Base-by-base conservation (phyloP, 257 asterid species). In the Primulina huaijiensis region DNA sequence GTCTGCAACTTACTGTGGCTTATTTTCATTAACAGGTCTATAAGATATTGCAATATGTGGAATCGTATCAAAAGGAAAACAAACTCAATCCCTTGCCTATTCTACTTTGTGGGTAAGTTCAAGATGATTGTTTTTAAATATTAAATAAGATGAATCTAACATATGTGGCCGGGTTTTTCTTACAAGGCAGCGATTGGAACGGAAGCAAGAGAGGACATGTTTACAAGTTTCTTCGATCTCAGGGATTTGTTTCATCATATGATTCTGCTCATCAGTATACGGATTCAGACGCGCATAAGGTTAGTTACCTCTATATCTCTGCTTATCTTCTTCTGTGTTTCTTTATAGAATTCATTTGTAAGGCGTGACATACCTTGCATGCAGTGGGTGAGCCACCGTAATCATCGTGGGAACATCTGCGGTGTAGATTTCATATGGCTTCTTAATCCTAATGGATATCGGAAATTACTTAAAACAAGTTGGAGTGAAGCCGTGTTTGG, bases 361-460 rank as follows among this genome's bases (percentile, higher is more conserved):
- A 81, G 56, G 79, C 67, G 34, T 37, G 71, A 19, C 60, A 19
- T 61, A 19, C 25, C 56, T 60, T 64, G 46, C 74, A 27, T 82
- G 78, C 76, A 94, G 99, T 94, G 99, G 99, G 88, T 91, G 67
- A 94, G 98, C 79, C 98, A 94, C 72, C 97, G 96, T 20, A 94
- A 94, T 84, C 99, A 94, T 76, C 97, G 98, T 9, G 99, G 99
- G 37, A 94, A 94, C 81, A 88, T 94, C 72, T 94, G 99, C 60
- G 99, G 98, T 3, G 99, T 94, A 19, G 99, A 94, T 82, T 94
- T 94, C 62, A 94, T 94, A 80, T 94, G 99, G 99, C 99, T 94
- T 81, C 96, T 94, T 55, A 94, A 94, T 73, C 99, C 99, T 34
- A 89, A 89, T 40, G 78, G 89, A 69, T 89, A 94, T 77, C 78